Evolutionary conservation across 116 monocot genomes (phyloP).

Genomic region (Papilionanthe hybrid): DNA sequence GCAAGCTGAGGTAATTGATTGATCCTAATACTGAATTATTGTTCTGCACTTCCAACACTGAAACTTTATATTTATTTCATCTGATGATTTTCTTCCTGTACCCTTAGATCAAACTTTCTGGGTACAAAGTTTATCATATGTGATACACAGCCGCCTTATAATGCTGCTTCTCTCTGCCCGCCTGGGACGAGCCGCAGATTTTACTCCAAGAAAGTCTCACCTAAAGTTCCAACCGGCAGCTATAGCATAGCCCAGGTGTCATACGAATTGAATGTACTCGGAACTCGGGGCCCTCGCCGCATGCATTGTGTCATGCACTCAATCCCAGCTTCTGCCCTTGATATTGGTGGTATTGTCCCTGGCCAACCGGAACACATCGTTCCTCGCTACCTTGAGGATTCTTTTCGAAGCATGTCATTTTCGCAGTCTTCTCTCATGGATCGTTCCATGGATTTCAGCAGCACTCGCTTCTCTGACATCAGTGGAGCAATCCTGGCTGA

Average conservation of each 20-base stretch:
- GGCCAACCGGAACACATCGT: conserved; percentile 51
- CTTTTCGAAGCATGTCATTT: conserved; percentile 59
- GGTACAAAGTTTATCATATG: conserved; percentile 80
- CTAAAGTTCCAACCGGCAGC: conserved; percentile 61
- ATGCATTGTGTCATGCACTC: conserved; percentile 79
- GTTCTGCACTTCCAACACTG: not conserved
- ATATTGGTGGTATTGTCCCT: conserved; percentile 45
- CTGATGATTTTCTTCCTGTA: conserved; percentile 1
- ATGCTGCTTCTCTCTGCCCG: conserved; percentile 24
- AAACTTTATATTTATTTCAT: not conserved
- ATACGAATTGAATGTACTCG: conserved; percentile 82
- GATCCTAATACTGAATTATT: not conserved
- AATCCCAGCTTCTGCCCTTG: conserved; percentile 58
- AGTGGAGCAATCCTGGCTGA: conserved; percentile 3
- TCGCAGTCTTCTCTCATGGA: conserved; percentile 55
- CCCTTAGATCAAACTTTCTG: conserved; percentile 74
- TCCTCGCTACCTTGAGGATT: conserved; percentile 48
- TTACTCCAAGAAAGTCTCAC: conserved; percentile 71
- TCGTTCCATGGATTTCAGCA: conserved; percentile 49
- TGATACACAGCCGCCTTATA: conserved; percentile 76
- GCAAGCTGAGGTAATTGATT: conserved; percentile 64
- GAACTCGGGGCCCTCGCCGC: conserved; percentile 64
- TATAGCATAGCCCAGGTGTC: conserved; percentile 64
- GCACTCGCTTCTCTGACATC: conserved; percentile 55
- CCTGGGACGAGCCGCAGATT: conserved; percentile 54